Percentiles rank a stretch among this genome's conserved stretches.
Evolutionary conservation across 148 eudicot species (phyloP).

Genomic region (Vaccinium myrtillus): DNA sequence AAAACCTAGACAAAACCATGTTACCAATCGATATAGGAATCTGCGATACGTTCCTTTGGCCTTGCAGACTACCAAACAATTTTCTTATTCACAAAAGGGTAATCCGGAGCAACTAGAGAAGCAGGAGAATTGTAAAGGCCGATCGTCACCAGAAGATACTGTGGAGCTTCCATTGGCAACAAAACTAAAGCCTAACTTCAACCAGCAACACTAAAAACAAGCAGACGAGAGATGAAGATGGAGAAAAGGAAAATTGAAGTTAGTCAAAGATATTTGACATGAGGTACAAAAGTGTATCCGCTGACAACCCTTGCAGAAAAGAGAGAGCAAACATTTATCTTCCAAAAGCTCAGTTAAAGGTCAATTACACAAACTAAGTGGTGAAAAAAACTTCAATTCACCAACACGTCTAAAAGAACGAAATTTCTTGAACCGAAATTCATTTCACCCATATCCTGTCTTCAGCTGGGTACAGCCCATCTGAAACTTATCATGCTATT

Average conservation of each 20-base stretch:
- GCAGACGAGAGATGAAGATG: neutral
- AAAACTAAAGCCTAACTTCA: neutral
- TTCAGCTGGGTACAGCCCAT: conserved; percentile 4
- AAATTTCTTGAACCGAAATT: neutral
- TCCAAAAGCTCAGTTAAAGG: neutral
- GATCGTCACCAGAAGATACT: neutral
- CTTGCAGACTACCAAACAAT: neutral
- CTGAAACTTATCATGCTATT: neutral
- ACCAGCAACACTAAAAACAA: neutral
- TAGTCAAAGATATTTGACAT: neutral
- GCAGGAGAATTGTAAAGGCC: neutral
- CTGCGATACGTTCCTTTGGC: neutral
- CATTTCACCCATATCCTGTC: neutral
- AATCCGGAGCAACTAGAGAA: neutral
- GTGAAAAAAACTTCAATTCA: neutral
- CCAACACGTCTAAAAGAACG: neutral
- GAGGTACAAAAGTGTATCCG: neutral
- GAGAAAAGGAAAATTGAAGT: neutral
- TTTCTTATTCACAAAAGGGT: neutral
- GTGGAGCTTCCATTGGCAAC: neutral
- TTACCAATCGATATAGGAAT: neutral
- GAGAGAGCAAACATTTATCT: neutral
- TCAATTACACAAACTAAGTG: neutral
- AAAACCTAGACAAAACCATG: neutral
- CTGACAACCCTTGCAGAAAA: neutral